phyloP scores from a whole-genome alignment of 1,284 basidiomycete species.

The Austroboletus niveus region DNA sequence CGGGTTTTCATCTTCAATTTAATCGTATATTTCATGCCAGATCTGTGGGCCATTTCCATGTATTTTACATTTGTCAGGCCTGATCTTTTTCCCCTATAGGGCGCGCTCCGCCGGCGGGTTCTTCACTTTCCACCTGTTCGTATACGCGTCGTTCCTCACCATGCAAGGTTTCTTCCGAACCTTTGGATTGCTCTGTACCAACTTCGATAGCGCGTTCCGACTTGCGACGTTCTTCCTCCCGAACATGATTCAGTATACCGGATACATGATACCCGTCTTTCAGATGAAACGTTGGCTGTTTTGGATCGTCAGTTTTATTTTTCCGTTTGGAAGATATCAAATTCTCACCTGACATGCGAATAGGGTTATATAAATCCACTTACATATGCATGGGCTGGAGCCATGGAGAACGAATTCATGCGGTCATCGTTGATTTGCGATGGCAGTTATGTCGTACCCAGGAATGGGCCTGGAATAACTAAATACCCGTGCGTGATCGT shows the following conservation, averaged over 20 bases:
- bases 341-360: conserved; percentile 6
- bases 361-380: conserved; percentile 77
- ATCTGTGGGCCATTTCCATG: conserved; percentile 37
- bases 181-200: conserved; percentile 62
- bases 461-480: conserved; percentile 59
- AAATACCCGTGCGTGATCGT: conserved; percentile 62
- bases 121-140: conserved; percentile 71
- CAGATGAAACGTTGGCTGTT: conserved; percentile 88
- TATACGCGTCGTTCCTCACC: conserved; percentile 55
- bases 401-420: conserved; percentile 85
- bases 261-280: conserved; percentile 72
- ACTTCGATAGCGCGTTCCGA: conserved; percentile 65
- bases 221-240: conserved; percentile 60
- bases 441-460: conserved; percentile 66
- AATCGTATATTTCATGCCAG: conserved; percentile 76
- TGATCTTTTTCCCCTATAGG: conserved; percentile 10
- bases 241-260: conserved; percentile 49
- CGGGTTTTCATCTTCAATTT: conserved; percentile 66
- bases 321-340: background rate
- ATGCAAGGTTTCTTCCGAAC: conserved; percentile 79
- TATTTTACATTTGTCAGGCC: background rate
- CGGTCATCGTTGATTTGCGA: conserved; percentile 68
- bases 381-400: conserved; percentile 75
- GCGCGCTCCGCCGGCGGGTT: conserved; percentile 62
- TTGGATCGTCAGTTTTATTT: conserved; percentile 59